Conservation (phyloP, 257 asterid genomes). For the Linaria vulgaris region DNA sequence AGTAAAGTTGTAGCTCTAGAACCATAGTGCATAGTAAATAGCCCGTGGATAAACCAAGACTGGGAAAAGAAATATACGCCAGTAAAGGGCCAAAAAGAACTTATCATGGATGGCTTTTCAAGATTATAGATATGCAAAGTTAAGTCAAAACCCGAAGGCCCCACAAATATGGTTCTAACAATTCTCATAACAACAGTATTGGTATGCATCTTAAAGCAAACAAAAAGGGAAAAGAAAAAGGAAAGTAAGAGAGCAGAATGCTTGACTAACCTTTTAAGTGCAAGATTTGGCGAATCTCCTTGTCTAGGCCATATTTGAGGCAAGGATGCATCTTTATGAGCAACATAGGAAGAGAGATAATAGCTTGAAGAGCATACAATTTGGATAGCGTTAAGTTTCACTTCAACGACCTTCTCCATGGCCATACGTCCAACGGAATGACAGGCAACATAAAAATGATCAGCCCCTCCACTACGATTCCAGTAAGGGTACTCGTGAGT, state of each 20-base stretch:
- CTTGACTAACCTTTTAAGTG: conserved; percentile 49
- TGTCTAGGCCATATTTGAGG: conserved; percentile 93
- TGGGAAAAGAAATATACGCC: background rate
- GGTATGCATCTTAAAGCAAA: background rate
- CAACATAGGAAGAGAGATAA: conserved; percentile 61
- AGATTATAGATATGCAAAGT: background rate
- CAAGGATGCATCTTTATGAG: conserved; percentile 86
- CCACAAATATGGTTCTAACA: background rate
- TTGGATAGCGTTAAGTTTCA: conserved; percentile 73
- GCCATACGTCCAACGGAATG: conserved; percentile 81
- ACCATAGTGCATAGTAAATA: too few species aligned
- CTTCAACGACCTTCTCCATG: conserved; percentile 60
- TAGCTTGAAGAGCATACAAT: conserved; percentile 84
- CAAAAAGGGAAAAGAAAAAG: background rate
- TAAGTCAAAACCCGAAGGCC: background rate
- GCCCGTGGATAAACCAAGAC: too few species aligned
- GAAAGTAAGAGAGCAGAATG: background rate
- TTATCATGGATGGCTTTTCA: background rate
- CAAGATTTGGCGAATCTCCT: conserved; percentile 49
- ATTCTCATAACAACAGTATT: background rate
- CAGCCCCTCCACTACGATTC: conserved; percentile 83
- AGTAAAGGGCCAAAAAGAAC: conserved; percentile 2
- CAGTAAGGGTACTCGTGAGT: conserved; percentile 64
- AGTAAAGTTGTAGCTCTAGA: background rate
- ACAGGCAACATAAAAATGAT: conserved; percentile 90